Conservation (phyloP, 192 early-diverging fungal genomes). For the Linnemannia exigua region DNA sequence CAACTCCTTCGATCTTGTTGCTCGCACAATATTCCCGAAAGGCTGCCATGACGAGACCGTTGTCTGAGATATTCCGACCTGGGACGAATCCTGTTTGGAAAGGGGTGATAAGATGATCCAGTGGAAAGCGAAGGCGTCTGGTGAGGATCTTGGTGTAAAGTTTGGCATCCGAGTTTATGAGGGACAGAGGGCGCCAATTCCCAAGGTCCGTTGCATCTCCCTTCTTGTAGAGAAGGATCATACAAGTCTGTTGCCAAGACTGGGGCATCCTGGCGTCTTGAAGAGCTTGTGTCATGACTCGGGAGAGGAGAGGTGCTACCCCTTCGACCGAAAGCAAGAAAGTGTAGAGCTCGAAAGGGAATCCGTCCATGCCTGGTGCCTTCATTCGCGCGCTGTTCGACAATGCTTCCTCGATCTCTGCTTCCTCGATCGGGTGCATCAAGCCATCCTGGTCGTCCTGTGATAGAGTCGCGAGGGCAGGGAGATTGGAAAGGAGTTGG, state of each 20-base stretch:
- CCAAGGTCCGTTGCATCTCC: conserved; percentile 14
- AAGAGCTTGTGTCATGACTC: neutral
- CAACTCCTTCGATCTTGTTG: neutral
- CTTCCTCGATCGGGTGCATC: neutral
- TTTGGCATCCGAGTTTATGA: conserved; percentile 27
- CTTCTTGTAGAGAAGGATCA: conserved; percentile 42
- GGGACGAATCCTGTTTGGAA: conserved; percentile 27
- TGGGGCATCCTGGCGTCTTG: neutral
- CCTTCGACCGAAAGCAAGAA: neutral
- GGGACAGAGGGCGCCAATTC: conserved; percentile 19
- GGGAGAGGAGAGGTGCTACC: neutral
- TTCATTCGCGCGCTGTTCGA: neutral
- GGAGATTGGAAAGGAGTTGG: neutral
- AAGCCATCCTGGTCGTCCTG: neutral
- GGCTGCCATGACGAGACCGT: conserved; percentile 15
- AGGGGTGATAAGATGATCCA: neutral
- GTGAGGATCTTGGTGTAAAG: conserved; percentile 14
- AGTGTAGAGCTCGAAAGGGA: neutral
- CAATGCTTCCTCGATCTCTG: neutral
- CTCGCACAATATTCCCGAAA: neutral
- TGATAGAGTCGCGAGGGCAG: neutral
- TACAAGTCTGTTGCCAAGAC: conserved; percentile 21
- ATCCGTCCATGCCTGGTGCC: neutral
- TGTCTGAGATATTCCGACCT: conserved; percentile 28
- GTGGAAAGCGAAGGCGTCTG: neutral